Percentiles rank a stretch among this genome's conserved stretches.
phyloP scores from a whole-genome alignment of 768 basidiomycete species.

The Lyophyllum atratum region DNA sequence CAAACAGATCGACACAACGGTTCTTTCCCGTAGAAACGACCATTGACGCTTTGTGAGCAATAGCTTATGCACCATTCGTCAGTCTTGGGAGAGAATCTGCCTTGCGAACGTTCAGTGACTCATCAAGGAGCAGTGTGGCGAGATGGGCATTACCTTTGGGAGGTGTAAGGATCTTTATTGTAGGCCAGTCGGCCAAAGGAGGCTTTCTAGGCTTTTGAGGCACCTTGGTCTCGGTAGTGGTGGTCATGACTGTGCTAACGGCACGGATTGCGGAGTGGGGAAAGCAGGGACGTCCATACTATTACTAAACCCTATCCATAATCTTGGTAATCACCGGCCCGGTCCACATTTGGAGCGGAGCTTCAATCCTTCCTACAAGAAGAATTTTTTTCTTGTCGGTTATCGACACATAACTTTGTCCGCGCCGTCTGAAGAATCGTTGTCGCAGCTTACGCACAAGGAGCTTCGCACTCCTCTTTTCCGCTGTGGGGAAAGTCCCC shows the following conservation, averaged over 20 bases:
- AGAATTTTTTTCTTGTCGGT: slow-evolving; percentile 21
- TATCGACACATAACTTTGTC: slow-evolving; percentile 15
- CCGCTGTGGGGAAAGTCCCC: slow-evolving; percentile 94
- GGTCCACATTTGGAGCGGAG: slow-evolving; percentile 22
- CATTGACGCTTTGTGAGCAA: slow-evolving; percentile 57
- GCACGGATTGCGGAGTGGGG: slow-evolving; percentile 1
- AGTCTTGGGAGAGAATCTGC: slow-evolving; percentile 56
- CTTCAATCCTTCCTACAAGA: slow-evolving; percentile 15
- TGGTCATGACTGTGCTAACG: background rate
- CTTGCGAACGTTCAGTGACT: slow-evolving; percentile 30
- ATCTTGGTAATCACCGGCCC: slow-evolving; percentile 15
- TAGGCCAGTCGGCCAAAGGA: slow-evolving; percentile 49
- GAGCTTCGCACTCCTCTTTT: slow-evolving; percentile 46
- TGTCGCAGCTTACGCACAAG: slow-evolving; percentile 81
- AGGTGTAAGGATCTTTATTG: slow-evolving; percentile 54
- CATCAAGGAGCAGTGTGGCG: background rate
- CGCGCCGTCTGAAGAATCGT: slow-evolving; percentile 79
- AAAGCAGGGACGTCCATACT: background rate
- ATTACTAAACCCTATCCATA: background rate
- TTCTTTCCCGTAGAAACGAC: slow-evolving; percentile 49
- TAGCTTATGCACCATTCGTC: slow-evolving; percentile 70
- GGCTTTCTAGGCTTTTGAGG: slow-evolving; percentile 34
- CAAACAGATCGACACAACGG: slow-evolving; percentile 63
- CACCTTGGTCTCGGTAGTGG: slow-evolving; percentile 18
- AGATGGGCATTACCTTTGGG: slow-evolving; percentile 41